A percentile compares a stretch with the other conserved stretches of the same genome.
Conservation (phyloP, 106 monocot genomes). For the Vanilla planifolia region DNA sequence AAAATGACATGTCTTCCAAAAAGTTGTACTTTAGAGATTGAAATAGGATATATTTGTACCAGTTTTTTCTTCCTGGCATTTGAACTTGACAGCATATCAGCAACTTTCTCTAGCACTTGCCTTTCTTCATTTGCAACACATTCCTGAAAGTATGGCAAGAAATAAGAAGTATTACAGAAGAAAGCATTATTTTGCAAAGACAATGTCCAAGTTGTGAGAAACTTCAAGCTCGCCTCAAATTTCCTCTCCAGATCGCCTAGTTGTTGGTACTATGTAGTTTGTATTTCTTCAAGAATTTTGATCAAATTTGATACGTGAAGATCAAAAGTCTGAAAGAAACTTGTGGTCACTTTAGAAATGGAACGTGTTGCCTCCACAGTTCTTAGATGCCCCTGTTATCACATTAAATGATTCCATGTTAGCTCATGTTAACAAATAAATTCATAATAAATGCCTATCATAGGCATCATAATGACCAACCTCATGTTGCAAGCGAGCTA, state of each 20-base stretch:
- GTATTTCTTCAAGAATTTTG: constrained; percentile 63
- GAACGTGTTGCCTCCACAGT: constrained; percentile 57
- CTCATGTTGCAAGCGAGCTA: constrained; percentile 32
- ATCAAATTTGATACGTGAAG: constrained; percentile 50
- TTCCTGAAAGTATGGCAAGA: constrained; percentile 35
- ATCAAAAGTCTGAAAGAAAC: constrained; percentile 67
- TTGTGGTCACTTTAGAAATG: constrained; percentile 59
- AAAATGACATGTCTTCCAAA: no score
- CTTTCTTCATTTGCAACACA: constrained; percentile 75
- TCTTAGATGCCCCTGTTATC: constrained; percentile 63
- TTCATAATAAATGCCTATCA: neutral
- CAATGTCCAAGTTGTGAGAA: neutral
- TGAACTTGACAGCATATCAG: no score
- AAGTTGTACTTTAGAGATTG: no score
- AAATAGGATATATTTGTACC: no score
- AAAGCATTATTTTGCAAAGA: neutral
- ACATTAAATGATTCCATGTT: neutral
- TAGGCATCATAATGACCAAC: neutral
- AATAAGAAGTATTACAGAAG: neutral
- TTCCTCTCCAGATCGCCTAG: constrained; percentile 78
- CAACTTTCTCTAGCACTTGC: no score
- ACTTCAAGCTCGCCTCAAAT: constrained; percentile 44
- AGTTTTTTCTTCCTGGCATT: no score
- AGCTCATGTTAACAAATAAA: neutral
- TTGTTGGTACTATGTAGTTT: constrained; percentile 47